These are phyloP conservation scores for Canna indica DNA, from an alignment of 176 grass and related monocot genomes.

Conservation along the genomic window DNA sequence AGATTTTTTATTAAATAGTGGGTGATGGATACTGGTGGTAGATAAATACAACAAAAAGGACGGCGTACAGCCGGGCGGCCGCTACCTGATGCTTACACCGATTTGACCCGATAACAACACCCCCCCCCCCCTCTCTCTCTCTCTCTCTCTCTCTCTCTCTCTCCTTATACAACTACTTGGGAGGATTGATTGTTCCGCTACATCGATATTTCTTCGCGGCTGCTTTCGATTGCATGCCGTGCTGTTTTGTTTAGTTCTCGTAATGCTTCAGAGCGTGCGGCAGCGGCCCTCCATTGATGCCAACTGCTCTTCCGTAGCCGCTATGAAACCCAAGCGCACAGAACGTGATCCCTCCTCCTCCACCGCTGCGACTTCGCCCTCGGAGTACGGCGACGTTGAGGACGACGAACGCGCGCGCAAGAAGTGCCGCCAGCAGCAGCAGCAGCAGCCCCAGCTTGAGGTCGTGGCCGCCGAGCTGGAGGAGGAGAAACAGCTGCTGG, in stretches of 20 bases:
- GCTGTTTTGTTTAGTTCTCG: neutral
- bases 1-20: too few relatives aligned
- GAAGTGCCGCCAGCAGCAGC: conserved; percentile 27
- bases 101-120: conserved; percentile 3
- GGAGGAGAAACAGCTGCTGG: neutral
- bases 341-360: conserved; percentile 17
- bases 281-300: conserved; percentile 29
- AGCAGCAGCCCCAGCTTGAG: neutral
- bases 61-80: neutral
- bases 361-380: neutral
- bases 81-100: neutral
- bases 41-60: neutral
- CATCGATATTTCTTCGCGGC: too few relatives aligned
- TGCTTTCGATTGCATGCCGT: conserved; percentile 15
- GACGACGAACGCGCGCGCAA: conserved; percentile 5
- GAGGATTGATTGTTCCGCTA: too few relatives aligned
- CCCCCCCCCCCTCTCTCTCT: neutral
- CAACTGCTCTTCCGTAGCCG: neutral
- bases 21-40: neutral
- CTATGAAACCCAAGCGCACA: conserved; percentile 49
- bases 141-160: neutral
- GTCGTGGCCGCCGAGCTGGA: neutral
- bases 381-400: neutral
- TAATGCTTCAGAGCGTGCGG: conserved; percentile 57
- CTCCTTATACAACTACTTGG: neutral